Conservation (phyloP, 495 filamentous ascomycete species). For the Sabuloglossum arenarium region DNA sequence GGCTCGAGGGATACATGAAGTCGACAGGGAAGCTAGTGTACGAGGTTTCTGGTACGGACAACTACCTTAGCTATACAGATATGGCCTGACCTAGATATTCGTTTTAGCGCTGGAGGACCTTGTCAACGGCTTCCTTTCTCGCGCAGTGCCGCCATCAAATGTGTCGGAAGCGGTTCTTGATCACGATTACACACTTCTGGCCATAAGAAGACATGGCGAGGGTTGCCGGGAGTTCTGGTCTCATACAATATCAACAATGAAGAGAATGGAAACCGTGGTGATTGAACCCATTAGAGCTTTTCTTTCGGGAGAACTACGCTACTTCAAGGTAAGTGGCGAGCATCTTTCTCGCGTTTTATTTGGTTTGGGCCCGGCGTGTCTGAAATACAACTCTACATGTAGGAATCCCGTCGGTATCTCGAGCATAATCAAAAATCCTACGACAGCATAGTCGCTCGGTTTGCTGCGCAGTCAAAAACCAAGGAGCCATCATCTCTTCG, state of each 20-base stretch:
- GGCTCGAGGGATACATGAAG: conserved; percentile 74
- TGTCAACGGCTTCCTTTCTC: conserved; percentile 52
- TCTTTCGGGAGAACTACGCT: conserved; percentile 46
- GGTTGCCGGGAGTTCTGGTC: conserved; percentile 72
- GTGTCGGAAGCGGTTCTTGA: conserved; percentile 68
- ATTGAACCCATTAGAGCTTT: conserved; percentile 67
- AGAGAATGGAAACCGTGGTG: conserved; percentile 51
- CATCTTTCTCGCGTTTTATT: not conserved
- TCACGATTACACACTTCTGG: conserved; percentile 82
- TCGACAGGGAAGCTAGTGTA: conserved; percentile 55
- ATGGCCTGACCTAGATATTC: not conserved
- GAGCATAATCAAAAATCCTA: conserved; percentile 68
- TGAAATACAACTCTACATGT: conserved; percentile 14
- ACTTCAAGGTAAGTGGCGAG: conserved; percentile 30
- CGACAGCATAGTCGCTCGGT: conserved; percentile 59
- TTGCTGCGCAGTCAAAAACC: conserved; percentile 65
- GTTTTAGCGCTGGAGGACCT: conserved; percentile 8
- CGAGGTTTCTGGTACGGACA: conserved; percentile 45
- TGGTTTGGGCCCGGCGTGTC: not conserved
- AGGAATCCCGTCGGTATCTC: conserved; percentile 53
- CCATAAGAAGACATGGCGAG: conserved; percentile 66
- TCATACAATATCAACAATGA: conserved; percentile 44
- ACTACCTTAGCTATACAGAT: not conserved
- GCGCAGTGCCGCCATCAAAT: conserved; percentile 45
- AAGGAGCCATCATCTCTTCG: conserved; percentile 80